Evolutionary conservation across 2,329 filamentous ascomycete genomes (phyloP), one percentile per base, ranked within the genome.

Genomic region (Penicillium sp.): DNA sequence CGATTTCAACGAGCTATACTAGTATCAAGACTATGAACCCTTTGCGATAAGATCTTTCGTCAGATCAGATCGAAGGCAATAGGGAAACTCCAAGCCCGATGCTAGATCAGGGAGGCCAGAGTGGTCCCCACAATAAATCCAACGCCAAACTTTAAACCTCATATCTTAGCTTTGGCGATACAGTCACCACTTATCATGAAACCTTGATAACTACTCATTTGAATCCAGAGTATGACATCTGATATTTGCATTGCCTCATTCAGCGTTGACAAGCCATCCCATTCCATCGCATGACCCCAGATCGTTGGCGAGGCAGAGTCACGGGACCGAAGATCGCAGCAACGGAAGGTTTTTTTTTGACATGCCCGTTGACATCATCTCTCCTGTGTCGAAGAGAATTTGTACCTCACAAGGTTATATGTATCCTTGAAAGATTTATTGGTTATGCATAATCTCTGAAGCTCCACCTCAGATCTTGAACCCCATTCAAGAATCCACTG

Each of bases 321-420:
- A 68, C 65, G 65, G 64, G 67, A 67, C 44, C 51, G 53, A 26
- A 17, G 56, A 62, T 59, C 56, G 30, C 45, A 54, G 47, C 28
- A 26, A 45, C 53, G 33, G 38, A 54, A 58, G 33, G 37, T 38
- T 65, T 61, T 17, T 12, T 49, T 10, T 33, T 33, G 42, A 55
- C 53, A 53, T 38, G 47, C 37, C 19, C 45, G 37, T 62, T 66
- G 64, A 66, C 62, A 62, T 66, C 64, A 66, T 57, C 19, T 51
- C 8, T 12, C 17, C 54, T 42, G 37, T 22, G 13, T 30, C 40
- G 57, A 60, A 56, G 40, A 19, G 40, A 30, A 26, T 49, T 24
- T 26, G 9, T 19, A 57, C 10, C 6, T 54, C n/a, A 26, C 40
- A n/a, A n/a, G n/a, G n/a, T 37, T 37, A 10, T 28, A 24, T n/a